phyloP scores from a whole-genome alignment of 2,329 filamentous ascomycete genomes.

The Penicillium psychrosexuale region DNA sequence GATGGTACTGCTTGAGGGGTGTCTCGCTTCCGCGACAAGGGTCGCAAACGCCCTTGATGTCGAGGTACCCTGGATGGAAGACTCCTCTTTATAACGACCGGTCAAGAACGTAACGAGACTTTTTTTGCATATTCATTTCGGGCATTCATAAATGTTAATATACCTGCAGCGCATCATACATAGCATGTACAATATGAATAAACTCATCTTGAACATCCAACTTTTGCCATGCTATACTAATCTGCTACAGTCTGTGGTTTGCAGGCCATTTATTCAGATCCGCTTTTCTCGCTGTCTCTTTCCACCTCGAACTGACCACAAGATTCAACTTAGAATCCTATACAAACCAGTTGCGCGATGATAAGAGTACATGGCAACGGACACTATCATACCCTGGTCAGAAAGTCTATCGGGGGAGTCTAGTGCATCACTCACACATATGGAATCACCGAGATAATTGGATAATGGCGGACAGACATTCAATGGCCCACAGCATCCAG shows the following conservation, averaged over 20 bases:
- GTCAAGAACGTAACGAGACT: not conserved
- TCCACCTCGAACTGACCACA: not conserved
- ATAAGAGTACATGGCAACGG: constrained; percentile 9
- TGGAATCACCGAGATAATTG: constrained; percentile 5
- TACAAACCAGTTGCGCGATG: not conserved
- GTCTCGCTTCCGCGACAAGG: constrained; percentile 57
- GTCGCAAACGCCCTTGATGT: constrained; percentile 55
- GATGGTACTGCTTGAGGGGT: constrained; percentile 61
- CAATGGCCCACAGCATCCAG: constrained; percentile 14
- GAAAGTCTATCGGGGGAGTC: not conserved
- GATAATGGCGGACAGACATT: constrained; percentile 16
- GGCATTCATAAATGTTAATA: not conserved
- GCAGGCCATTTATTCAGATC: not conserved
- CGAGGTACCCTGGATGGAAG: constrained; percentile 34
- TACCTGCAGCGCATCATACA: not conserved
- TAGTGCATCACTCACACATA: constrained; percentile 16
- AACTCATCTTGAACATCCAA: not conserved
- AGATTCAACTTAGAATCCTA: not conserved
- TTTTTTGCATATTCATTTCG: not conserved
- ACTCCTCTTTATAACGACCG: not conserved
- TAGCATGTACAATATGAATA: not conserved
- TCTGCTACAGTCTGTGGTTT: not conserved
- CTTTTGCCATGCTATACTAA: not conserved
- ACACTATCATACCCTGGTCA: constrained; percentile 4
- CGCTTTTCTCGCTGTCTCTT: not conserved